Conservation (phyloP, 202 grass and related monocot genomes). For the Carex arenaria region DNA sequence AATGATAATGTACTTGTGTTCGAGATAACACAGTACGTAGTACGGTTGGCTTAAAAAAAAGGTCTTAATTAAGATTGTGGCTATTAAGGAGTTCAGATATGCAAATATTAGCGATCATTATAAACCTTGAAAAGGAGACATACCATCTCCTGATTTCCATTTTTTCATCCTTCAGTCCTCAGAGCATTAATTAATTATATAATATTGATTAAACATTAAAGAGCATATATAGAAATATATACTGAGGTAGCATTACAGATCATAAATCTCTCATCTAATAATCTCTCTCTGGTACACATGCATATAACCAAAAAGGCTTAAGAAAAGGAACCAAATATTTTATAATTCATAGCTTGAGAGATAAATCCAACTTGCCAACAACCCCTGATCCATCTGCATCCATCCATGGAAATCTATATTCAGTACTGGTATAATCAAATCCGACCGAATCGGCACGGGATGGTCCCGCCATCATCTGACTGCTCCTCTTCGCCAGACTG, state of each 20-base stretch:
- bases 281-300: not conserved
- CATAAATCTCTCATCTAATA: not conserved
- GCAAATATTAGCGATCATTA: no score
- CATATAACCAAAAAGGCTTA: not conserved
- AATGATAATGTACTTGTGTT: no score
- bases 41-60: no score
- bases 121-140: no score
- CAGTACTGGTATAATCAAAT: not conserved
- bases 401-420: constrained; percentile 15
- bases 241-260: no score
- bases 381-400: not conserved
- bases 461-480: constrained; percentile 37
- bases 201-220: not conserved
- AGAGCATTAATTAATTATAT: not conserved
- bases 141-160: no score
- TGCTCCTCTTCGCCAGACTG: constrained; percentile 69
- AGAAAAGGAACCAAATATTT: not conserved
- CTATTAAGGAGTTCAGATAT: no score
- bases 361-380: constrained; percentile 21
- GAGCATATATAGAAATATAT: no score
- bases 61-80: no score
- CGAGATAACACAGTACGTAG: no score
- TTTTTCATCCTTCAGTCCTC: no score
- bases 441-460: not conserved
- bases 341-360: constrained; percentile 19